These are phyloP conservation scores for Beta corolliflora DNA, from an alignment of 179 eudicot species.

Conservation along the genomic window DNA sequence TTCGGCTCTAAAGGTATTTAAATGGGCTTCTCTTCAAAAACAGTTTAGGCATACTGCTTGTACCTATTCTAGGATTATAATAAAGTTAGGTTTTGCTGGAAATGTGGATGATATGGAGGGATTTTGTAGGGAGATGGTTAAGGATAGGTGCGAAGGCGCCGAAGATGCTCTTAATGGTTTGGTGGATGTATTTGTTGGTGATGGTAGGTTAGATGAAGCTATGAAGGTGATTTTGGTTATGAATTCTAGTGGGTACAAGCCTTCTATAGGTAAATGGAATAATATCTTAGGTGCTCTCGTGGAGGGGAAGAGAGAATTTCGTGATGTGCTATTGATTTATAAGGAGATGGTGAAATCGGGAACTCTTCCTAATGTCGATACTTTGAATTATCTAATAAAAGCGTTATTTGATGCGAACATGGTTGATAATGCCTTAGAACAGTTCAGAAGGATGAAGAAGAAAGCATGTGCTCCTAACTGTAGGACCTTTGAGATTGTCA, in stretches of 20 bases:
- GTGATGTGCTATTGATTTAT: conserved; percentile 54
- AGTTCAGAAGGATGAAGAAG: conserved; percentile 58
- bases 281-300: conserved; percentile 54
- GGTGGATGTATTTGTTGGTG: conserved; percentile 48
- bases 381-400: conserved; percentile 61
- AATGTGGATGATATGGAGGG: conserved; percentile 62
- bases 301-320: conserved; percentile 47
- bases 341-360: conserved; percentile 78
- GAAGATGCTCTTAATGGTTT: conserved; percentile 43
- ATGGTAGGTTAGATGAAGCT: conserved; percentile 54
- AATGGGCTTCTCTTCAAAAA: conserved; percentile 72
- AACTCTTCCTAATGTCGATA: conserved; percentile 50
- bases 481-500: conserved; percentile 63
- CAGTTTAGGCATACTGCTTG: conserved; percentile 47
- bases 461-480: conserved; percentile 66
- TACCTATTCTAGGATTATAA: conserved; percentile 53
- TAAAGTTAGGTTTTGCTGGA: conserved; percentile 63
- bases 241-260: conserved; percentile 42
- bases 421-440: conserved; percentile 55
- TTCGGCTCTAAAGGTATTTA: conserved; percentile 60
- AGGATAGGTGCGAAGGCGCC: conserved; percentile 37
- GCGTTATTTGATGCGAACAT: conserved; percentile 50
- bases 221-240: conserved; percentile 44
- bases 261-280: conserved; percentile 46
- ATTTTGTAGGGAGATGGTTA: conserved; percentile 61